These are phyloP conservation scores for Chlamydomonas applanata DNA, from an alignment of 139 green algal species.

Conservation along the genomic window DNA sequence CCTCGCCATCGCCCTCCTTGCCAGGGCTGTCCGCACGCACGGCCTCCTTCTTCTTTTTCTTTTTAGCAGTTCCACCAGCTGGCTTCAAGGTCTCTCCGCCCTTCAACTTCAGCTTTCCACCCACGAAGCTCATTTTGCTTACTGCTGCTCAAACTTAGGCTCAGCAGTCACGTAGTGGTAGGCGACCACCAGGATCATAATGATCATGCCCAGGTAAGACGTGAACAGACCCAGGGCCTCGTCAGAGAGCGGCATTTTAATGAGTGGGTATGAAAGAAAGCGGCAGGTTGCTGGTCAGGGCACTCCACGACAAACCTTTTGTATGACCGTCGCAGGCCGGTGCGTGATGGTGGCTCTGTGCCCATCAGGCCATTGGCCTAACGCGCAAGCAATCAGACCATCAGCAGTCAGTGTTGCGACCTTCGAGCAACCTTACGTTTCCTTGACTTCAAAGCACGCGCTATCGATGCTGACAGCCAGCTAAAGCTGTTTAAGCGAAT, in stretches of 20 bases:
- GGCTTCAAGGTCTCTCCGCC: slow-evolving; percentile 52
- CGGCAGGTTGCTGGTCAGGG: too few species aligned
- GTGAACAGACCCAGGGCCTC: not conserved
- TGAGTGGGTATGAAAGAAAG: too few species aligned
- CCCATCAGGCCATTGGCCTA: too few species aligned
- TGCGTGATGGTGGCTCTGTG: too few species aligned
- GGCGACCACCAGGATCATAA: slow-evolving; percentile 68
- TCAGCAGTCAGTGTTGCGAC: too few species aligned
- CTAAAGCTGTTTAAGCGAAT: too few species aligned
- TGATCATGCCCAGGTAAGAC: slow-evolving; percentile 58
- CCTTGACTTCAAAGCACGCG: too few species aligned
- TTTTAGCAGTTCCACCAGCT: slow-evolving; percentile 71
- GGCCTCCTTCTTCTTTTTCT: slow-evolving; percentile 69
- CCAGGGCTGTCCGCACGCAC: slow-evolving; percentile 10
- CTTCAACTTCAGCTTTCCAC: slow-evolving; percentile 89
- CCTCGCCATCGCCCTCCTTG: not conserved
- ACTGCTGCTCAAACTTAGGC: slow-evolving; percentile 32
- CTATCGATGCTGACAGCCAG: too few species aligned
- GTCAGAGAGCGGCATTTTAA: not conserved
- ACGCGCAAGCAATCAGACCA: too few species aligned
- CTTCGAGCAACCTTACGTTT: too few species aligned
- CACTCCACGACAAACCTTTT: too few species aligned
- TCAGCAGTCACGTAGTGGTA: slow-evolving; percentile 74
- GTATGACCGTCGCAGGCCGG: too few species aligned
- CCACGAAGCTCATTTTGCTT: slow-evolving; percentile 63